These are phyloP conservation scores for Fusarium sp. DNA, from an alignment of 2,329 filamentous ascomycete species.

Conservation along the genomic window DNA sequence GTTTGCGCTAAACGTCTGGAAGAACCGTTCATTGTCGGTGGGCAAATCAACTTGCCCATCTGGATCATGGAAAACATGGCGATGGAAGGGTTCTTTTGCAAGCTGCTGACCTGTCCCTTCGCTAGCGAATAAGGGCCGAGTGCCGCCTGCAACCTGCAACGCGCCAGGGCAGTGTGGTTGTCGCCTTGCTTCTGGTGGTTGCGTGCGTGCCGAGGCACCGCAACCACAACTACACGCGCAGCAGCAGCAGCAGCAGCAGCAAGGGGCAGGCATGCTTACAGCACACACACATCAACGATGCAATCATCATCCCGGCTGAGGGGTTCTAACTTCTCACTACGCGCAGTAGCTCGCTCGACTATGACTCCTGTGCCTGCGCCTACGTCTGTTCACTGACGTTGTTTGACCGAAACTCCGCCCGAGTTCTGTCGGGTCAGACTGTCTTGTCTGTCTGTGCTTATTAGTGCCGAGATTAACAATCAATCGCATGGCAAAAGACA, in stretches of 20 bases:
- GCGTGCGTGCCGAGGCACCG: constrained; percentile 19
- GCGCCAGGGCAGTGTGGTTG: constrained; percentile 3
- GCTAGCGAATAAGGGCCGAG: constrained; percentile 4
- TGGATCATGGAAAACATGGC: background rate
- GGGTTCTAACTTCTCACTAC: constrained; percentile 15
- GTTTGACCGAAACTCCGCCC: background rate
- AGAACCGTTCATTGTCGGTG: background rate
- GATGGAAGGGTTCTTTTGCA: constrained; percentile 7
- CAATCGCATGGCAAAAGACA: background rate
- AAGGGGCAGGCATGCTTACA: constrained; percentile 15
- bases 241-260: background rate
- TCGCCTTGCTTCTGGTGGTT: constrained; percentile 4
- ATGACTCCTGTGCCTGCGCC: constrained; percentile 6
- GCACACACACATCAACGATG: constrained; percentile 3
- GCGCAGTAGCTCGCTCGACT: constrained; percentile 2
- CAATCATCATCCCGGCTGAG: constrained; percentile 22
- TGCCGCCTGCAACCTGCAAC: constrained; percentile 23
- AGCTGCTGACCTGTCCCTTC: constrained; percentile 3
- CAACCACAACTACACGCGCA: background rate
- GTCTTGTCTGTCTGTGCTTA: background rate
- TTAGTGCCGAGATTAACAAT: background rate
- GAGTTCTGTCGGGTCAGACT: background rate
- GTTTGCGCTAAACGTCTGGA: background rate
- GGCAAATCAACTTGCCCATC: constrained; percentile 5
- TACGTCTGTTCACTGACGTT: constrained; percentile 3